These are phyloP conservation scores for Coemansia sp. DNA, from an alignment of 192 early-diverging fungal species.

Conservation along the genomic window DNA sequence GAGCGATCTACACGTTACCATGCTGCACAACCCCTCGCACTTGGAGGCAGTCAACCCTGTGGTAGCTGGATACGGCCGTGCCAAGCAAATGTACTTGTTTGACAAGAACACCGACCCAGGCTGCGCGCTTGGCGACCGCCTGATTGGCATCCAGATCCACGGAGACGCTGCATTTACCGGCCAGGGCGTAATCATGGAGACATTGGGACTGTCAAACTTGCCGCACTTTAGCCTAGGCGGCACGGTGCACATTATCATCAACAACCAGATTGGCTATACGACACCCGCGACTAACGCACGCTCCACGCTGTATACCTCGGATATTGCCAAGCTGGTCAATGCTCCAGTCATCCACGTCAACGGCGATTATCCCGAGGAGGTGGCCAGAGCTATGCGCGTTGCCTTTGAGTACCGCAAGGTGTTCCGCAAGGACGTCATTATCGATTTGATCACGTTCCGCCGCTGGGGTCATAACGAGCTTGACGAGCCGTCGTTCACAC, in stretches of 20 bases:
- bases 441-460: slow-evolving; percentile 94
- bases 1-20: slow-evolving; percentile 70
- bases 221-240: slow-evolving; percentile 95
- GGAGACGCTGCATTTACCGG: slow-evolving; percentile 89
- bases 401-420: slow-evolving; percentile 89
- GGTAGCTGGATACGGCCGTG: slow-evolving; percentile 92
- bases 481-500: slow-evolving; percentile 96
- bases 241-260: slow-evolving; percentile 95
- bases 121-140: slow-evolving; percentile 89
- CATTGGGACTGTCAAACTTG: slow-evolving; percentile 91
- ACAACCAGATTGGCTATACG: slow-evolving; percentile 97
- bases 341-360: slow-evolving; percentile 96
- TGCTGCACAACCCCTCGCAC: slow-evolving; percentile 97
- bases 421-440: slow-evolving; percentile 93
- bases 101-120: slow-evolving; percentile 62
- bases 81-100: slow-evolving; percentile 85
- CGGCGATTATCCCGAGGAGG: slow-evolving; percentile 92
- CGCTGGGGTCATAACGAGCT: slow-evolving; percentile 98
- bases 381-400: slow-evolving; percentile 77
- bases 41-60: slow-evolving; percentile 97
- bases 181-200: slow-evolving; percentile 94
- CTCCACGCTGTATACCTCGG: slow-evolving; percentile 86
- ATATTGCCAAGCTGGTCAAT: slow-evolving; percentile 96
- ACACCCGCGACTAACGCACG: slow-evolving; percentile 95
- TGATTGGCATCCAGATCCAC: slow-evolving; percentile 93